Base-by-base conservation (phyloP, 495 filamentous ascomycete species). In the Immersiella caudata region DNA sequence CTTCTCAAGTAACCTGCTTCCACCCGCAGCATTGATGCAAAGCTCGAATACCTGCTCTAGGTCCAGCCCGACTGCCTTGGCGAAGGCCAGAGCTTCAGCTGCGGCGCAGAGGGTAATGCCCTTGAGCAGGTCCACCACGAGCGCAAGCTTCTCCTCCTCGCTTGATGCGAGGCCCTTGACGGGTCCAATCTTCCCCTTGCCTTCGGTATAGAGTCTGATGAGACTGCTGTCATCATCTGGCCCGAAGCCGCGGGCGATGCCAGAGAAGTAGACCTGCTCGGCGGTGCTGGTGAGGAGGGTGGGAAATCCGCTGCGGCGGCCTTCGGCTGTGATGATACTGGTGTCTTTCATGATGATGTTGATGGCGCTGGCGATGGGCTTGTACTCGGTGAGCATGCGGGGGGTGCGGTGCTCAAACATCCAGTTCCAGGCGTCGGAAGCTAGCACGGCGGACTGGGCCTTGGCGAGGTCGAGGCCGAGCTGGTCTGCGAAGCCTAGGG, bases 281-380 rank as follows among this genome's bases (percentile, higher is more conserved):
- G 91, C 89, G 0, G 82, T 84, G n/a, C 84, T 85, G 54, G 85
- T 84, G 70, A 95, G 83, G n/a, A 90, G 89, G n/a, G 86, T 85
- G 0, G 89, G 85, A 73, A 91, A 92, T 11, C 80, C 77, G 49
- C 80, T 73, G 60, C 85, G 76, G 36, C 89, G 80, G 8, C 86
- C 88, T 58, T 87, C 89, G 18, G 86, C 84, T 24, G 89, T 93
- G 70, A 95, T 91, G 74, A 95, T 95, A 18, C 87, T 82, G 58
- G 89, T 88, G 79, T 95, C 92, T 79, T 95, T 95, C 27, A 90
- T 72, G 65, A 95, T 94, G 72, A 94, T 94, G 27, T 83, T 86
- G 70, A 93, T 73, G 1, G 91, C 91, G 72, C 88, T 90, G 29
- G 87, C 88, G 8, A 90, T 79, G 57, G 86, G 85, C 79, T 88